Percentiles rank a stretch among this genome's conserved stretches.
These are phyloP conservation scores for Penicillium steckii DNA, from an alignment of 495 filamentous ascomycete species.

Conservation along the genomic window DNA sequence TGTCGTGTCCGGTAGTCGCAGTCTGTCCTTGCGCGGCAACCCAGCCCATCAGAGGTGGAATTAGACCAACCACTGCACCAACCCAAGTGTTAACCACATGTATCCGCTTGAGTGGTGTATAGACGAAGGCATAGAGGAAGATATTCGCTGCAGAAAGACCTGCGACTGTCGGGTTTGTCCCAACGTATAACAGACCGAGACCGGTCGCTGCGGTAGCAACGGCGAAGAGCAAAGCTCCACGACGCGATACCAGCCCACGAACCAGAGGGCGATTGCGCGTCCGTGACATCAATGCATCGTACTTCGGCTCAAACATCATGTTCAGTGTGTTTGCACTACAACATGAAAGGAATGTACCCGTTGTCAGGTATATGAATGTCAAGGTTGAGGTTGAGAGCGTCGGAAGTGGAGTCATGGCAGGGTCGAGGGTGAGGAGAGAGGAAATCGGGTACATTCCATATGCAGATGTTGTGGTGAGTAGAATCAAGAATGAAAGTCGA, in stretches of 20 bases:
- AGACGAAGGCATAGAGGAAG: constrained; percentile 81
- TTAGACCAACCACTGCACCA: constrained; percentile 87
- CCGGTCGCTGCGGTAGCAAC: constrained; percentile 64
- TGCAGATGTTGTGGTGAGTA: constrained; percentile 85
- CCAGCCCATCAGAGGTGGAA: constrained; percentile 98
- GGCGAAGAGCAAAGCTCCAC: constrained; percentile 79
- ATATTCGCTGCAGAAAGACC: constrained; percentile 86
- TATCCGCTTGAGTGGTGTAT: constrained; percentile 88
- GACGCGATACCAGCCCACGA: constrained; percentile 71
- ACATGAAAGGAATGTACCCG: constrained; percentile 80
- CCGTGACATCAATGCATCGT: constrained; percentile 89
- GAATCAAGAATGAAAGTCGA: constrained; percentile 85
- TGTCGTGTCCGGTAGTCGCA: constrained; percentile 66
- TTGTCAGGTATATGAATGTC: constrained; percentile 88
- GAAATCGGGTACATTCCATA: constrained; percentile 91
- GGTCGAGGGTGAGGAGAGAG: constrained; percentile 47
- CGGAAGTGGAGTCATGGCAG: constrained; percentile 69
- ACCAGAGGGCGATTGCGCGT: constrained; percentile 90
- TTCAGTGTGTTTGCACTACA: constrained; percentile 92
- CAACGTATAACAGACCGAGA: constrained; percentile 70
- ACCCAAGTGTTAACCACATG: constrained; percentile 93
- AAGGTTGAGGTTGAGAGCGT: constrained; percentile 84
- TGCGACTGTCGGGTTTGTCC: constrained; percentile 91
- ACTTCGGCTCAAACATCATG: constrained; percentile 90
- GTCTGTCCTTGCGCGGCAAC: constrained; percentile 86